Conservation (phyloP, 176 grass and related monocot genomes). For the Raddia distichophylla region DNA sequence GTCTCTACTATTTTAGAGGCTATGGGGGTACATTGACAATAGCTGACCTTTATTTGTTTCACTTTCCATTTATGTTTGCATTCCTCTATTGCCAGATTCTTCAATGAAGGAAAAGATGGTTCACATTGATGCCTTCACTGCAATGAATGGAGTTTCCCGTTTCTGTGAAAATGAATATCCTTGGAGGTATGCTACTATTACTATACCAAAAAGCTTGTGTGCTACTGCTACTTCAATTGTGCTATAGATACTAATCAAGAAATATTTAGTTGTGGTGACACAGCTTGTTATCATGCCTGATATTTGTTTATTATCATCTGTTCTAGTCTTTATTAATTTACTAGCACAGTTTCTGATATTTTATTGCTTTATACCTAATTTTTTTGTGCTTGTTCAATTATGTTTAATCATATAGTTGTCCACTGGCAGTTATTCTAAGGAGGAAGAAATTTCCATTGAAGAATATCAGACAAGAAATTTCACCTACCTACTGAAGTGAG, state of each 20-base stretch:
- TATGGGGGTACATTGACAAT: slow-evolving; percentile 4
- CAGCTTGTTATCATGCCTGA: background rate
- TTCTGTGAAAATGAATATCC: slow-evolving; percentile 94
- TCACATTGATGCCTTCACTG: slow-evolving; percentile 90
- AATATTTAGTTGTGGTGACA: background rate
- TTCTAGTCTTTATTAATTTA: background rate
- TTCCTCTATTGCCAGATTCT: slow-evolving; percentile 57
- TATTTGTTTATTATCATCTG: background rate
- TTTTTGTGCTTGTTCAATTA: background rate
- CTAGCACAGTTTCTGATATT: background rate
- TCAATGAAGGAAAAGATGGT: slow-evolving; percentile 68
- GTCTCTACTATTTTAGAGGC: slow-evolving; percentile 18
- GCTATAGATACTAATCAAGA: slow-evolving; percentile 22
- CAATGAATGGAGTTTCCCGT: slow-evolving; percentile 90
- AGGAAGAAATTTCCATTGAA: slow-evolving; percentile 62
- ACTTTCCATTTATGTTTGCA: slow-evolving; percentile 15
- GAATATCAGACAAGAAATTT: slow-evolving; percentile 67
- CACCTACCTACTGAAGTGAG: slow-evolving; percentile 88
- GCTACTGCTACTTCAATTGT: background rate
- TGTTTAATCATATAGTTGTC: slow-evolving; percentile 8
- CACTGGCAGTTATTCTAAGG: slow-evolving; percentile 75
- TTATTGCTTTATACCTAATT: slow-evolving; percentile 6
- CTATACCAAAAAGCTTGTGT: slow-evolving; percentile 10
- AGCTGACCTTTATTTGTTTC: slow-evolving; percentile 28
- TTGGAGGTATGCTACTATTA: slow-evolving; percentile 73